Percentiles rank a stretch among this genome's conserved stretches.
phyloP scores from a whole-genome alignment of 305 asterid species.

The Withania somnifera region DNA sequence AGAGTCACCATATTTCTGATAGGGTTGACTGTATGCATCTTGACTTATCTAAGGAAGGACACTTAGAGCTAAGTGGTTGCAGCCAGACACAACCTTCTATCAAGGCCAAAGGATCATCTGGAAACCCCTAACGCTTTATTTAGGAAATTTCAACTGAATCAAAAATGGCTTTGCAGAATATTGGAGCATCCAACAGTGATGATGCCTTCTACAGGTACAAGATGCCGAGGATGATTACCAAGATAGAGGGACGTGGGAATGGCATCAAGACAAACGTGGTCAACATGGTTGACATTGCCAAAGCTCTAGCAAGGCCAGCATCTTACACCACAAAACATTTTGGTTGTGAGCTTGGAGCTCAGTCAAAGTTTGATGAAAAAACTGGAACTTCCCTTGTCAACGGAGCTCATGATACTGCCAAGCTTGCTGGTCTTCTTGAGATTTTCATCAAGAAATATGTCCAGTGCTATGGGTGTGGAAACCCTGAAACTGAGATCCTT shows the following conservation, averaged over 20 bases:
- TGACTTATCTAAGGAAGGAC: constrained; percentile 9
- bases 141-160: neutral
- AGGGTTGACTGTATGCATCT: constrained; percentile 29
- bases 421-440: constrained; percentile 37
- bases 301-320: constrained; percentile 36
- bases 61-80: constrained; percentile 15
- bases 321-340: constrained; percentile 32
- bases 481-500: constrained; percentile 29
- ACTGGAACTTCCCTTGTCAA: constrained; percentile 34
- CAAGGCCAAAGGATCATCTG: constrained; percentile 6
- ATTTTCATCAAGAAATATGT: constrained; percentile 30
- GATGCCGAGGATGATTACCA: constrained; percentile 40
- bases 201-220: constrained; percentile 43
- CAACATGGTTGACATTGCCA: constrained; percentile 37
- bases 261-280: constrained; percentile 39
- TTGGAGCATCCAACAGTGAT: constrained; percentile 37
- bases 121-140: neutral
- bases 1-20: constrained; percentile 11
- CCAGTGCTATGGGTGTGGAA: constrained; percentile 35
- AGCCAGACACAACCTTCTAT: constrained; percentile 11
- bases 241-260: constrained; percentile 39
- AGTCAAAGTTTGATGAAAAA: constrained; percentile 37
- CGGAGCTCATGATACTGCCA: constrained; percentile 34
- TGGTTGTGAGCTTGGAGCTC: constrained; percentile 39
- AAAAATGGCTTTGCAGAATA: constrained; percentile 30